Evolutionary conservation across 2,329 filamentous ascomycete species (phyloP).

Genomic region (Pseudogymnoascus sp.): DNA sequence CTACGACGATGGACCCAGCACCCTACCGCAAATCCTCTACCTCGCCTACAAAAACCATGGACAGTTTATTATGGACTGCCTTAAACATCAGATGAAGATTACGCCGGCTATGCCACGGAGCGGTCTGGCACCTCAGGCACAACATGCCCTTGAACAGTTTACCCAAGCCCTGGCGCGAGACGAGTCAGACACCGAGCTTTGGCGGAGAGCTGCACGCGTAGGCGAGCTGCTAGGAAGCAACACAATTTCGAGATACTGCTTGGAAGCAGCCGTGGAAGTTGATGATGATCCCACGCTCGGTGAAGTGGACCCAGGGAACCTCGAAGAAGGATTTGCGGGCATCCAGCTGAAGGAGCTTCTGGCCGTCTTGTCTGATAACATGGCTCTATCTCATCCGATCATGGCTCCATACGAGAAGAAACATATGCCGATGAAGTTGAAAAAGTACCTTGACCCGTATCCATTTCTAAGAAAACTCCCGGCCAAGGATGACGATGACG

Average conservation of each 20-base stretch:
- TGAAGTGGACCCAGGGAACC: constrained; percentile 53
- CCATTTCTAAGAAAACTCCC: constrained; percentile 39
- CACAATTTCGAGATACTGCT: constrained; percentile 50
- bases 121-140: constrained; percentile 25
- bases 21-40: constrained; percentile 80
- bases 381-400: constrained; percentile 50
- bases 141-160: constrained; percentile 46
- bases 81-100: constrained; percentile 43
- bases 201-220: constrained; percentile 51
- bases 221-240: constrained; percentile 48
- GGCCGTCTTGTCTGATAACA: constrained; percentile 43
- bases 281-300: constrained; percentile 56
- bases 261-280: constrained; percentile 58
- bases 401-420: constrained; percentile 49
- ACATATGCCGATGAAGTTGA: constrained; percentile 42
- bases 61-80: constrained; percentile 75
- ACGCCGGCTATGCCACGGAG: constrained; percentile 28
- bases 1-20: constrained; percentile 67
- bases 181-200: constrained; percentile 58
- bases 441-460: constrained; percentile 51
- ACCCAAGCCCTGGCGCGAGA: constrained; percentile 52
- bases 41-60: constrained; percentile 93
- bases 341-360: constrained; percentile 51
- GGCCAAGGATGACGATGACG: neutral
- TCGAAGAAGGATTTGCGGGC: constrained; percentile 55